Base-by-base conservation (phyloP, 2,329 filamentous ascomycete species). In the Metarhizium guizhouense region DNA sequence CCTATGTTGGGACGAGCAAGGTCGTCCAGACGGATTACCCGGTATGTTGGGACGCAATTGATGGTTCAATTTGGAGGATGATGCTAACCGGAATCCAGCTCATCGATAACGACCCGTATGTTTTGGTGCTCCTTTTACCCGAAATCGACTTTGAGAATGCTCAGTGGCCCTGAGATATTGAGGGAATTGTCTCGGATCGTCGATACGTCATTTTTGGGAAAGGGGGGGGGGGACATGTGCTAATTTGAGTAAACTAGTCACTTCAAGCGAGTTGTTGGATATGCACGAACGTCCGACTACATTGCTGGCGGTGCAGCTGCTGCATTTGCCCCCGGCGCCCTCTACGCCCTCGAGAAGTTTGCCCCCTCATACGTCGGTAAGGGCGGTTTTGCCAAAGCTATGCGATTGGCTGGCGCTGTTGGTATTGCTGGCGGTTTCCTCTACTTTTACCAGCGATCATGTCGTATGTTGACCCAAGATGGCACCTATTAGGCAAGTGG, bases 101-200 rank as follows among this genome's bases (percentile, higher is more conserved):
- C 77, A 97, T 99, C 75, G 94, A 99, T 79, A 95, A 90, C 78
- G 94, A 99, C 75, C 94, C 94, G 92, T 96, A 92, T 56, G 71
- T 72, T 49, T 38, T 14, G 38, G 4, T 16, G 25, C 38, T 36
- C 16, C n/a, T 25, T n/a, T 18, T 13, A 18, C 36, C 36, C 36
- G 40, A 47, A 16, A 8, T 36, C 30, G 14, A 38, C 36, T 1
- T 25, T 14, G 20, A 20, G 36, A 30, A 43, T n/a, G 3, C 1
- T 4, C 13, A 7, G 11, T 20, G 6, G 7, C 54, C 36, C 4
- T 16, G 30, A 20, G 10, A 25, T 10, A 20, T 13, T 1, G 13
- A 13, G 10, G 6, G 6, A 20, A 16, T 4, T 29, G 25, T 5
- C 7, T 45, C 10, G 4, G 16, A 20, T 25, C 18, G 42, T 25